phyloP scores from a whole-genome alignment of 2,329 filamentous ascomycete genomes.

The Beauveria medogensis region DNA sequence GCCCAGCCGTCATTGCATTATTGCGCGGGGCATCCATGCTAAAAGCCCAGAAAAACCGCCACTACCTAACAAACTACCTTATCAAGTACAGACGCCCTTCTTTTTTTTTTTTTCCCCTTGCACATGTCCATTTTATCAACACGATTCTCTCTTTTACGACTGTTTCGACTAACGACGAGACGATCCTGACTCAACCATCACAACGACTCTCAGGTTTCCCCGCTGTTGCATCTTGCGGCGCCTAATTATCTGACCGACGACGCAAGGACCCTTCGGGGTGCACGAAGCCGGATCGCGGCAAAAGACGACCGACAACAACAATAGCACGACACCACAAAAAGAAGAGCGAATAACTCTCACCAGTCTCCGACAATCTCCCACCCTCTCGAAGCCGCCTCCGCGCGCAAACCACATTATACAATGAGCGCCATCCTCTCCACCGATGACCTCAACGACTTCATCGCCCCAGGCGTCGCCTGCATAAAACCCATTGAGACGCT shows the following conservation, averaged over 20 bases:
- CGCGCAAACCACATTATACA: not conserved
- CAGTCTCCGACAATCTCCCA: too few species aligned
- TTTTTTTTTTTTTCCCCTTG: too few species aligned
- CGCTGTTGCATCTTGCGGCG: too few species aligned
- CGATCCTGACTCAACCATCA: too few species aligned
- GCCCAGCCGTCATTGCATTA: not conserved
- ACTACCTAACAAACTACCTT: not conserved
- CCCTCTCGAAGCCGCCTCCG: not conserved
- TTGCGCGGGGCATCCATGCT: not conserved
- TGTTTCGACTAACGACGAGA: too few species aligned
- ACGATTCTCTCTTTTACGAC: too few species aligned
- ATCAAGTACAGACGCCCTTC: too few species aligned
- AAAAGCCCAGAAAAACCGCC: not conserved
- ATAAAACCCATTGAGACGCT: slow-evolving; percentile 96
- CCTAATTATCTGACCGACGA: not conserved
- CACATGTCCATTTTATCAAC: too few species aligned
- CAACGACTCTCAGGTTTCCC: not conserved
- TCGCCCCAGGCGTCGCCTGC: slow-evolving; percentile 92
- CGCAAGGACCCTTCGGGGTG: not conserved
- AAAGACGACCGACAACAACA: not conserved
- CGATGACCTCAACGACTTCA: slow-evolving; percentile 98
- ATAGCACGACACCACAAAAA: too few species aligned
- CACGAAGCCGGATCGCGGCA: not conserved
- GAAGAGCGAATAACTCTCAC: too few species aligned
- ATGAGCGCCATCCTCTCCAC: slow-evolving; percentile 95